Percentiles rank a stretch among this genome's conserved stretches.
Evolutionary conservation across 1,284 basidiomycete genomes (phyloP).

Genomic region (Ustilago esculenta): DNA sequence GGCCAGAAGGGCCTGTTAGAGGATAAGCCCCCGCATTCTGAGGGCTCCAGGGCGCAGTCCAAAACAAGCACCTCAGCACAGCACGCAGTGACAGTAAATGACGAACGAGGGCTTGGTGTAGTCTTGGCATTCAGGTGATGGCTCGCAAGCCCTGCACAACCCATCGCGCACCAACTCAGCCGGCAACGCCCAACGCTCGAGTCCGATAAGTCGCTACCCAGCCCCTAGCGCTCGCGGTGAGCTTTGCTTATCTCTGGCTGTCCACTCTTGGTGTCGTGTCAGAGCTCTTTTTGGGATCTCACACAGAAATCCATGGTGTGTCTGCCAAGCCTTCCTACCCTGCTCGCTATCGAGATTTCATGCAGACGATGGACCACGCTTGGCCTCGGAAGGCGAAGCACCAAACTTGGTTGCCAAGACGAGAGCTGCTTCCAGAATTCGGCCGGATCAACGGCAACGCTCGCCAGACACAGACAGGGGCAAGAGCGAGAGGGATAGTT

Average conservation of each 20-base stretch:
- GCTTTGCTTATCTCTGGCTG: no score
- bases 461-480: not conserved
- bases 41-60: slow-evolving; percentile 3
- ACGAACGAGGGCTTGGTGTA: slow-evolving; percentile 27
- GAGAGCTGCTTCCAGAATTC: no score
- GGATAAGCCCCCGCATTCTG: slow-evolving; percentile 11
- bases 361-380: not conserved
- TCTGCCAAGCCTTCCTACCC: slow-evolving; percentile 10
- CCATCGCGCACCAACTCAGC: slow-evolving; percentile 3
- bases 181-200: slow-evolving; percentile 1
- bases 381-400: slow-evolving; percentile 4
- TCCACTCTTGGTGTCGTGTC: no score
- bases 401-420: slow-evolving; percentile 1
- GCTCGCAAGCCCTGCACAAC: not conserved
- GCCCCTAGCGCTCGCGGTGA: no score
- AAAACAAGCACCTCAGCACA: slow-evolving; percentile 6
- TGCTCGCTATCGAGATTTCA: not conserved
- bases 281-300: no score
- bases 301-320: no score
- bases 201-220: no score
- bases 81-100: slow-evolving; percentile 8
- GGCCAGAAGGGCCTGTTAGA: no score
- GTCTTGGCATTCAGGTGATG: slow-evolving; percentile 23
- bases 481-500: not conserved
- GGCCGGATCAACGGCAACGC: not conserved